Base-by-base conservation (phyloP, 306 rosid species). In the Prosopis cineraria region DNA sequence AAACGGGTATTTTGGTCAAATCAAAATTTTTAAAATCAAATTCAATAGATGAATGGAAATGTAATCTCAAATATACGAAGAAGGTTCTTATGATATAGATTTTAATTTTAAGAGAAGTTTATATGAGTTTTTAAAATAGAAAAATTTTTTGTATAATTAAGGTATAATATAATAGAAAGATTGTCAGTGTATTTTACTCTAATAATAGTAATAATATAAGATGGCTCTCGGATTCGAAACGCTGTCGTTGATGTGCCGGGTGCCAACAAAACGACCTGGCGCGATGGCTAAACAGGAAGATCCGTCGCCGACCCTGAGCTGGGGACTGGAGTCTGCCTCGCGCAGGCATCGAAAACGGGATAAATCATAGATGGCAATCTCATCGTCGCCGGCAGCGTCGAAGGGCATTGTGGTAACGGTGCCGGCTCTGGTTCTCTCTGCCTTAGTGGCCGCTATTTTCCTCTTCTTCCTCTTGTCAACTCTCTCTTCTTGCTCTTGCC, bases 401-500 rank as follows among this genome's bases (percentile, higher is more conserved):
- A 92, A 88, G 84, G 93, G 95, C 72, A 45, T 87, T 44, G 84
- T 92, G 29, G 43, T 88, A 16, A 82, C 93, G 3, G 84, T 90
- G 45, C 93, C 95, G 30, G 80, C 73, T 44, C 89, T 92, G 25
- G 86, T 90, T 29, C 87, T 90, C 39, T 69, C 82, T 4, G 90
- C 83, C 5, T 70, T 84, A 0, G 86, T 58, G 24, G 89, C 84
- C 56, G 82, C 93, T 27, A 29, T 87, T 16, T 81, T 88, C 78
- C 77, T 87, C 47, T 84, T 90, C 86, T 78, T 92, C 76, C 87
- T 90, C 10, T 25, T 88, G 10, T 90, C 84, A 31, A 81, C 90
- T 27, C 83, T 85, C 75, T 92, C 91, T 59, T 82, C 91, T 20
- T 92, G 89, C 68, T 75, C 88, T 43, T 92, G 91, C 62, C 89